phyloP scores from a whole-genome alignment of 169 alveolate genomes.

The Eimeria acervulina region DNA sequence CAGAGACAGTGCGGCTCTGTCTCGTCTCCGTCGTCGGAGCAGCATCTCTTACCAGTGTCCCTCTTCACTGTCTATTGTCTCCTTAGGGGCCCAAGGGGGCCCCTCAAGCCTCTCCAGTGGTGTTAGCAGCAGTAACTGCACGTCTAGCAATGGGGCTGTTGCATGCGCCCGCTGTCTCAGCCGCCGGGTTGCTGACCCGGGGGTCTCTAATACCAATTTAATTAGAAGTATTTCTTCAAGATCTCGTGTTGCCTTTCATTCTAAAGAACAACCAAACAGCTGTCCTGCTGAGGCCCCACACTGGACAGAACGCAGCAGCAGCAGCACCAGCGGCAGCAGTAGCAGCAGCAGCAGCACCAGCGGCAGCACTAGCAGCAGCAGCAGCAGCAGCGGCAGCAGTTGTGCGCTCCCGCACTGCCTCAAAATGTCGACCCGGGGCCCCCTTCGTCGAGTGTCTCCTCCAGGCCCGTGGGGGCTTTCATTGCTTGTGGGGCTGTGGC shows the following conservation, averaged over 20 bases:
- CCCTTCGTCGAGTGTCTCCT: background rate
- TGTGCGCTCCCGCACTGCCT: background rate
- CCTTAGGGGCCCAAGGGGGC: background rate
- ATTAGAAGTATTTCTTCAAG: background rate
- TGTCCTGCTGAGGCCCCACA: too few relatives aligned
- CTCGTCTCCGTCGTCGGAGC: conserved; percentile 6
- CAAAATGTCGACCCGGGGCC: background rate
- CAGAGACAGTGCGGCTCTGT: conserved; percentile 50
- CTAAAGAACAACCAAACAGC: background rate
- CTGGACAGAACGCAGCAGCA: too few relatives aligned
- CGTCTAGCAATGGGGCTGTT: background rate
- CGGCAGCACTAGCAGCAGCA: background rate
- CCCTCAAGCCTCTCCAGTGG: background rate
- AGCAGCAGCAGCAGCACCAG: too few relatives aligned
- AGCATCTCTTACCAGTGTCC: background rate
- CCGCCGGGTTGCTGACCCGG: background rate
- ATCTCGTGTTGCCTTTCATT: background rate
- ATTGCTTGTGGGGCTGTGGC: background rate
- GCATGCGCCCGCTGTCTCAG: background rate
- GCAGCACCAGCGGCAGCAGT: too few relatives aligned
- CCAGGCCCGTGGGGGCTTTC: background rate
- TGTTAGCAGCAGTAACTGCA: background rate
- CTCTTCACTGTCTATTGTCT: background rate
- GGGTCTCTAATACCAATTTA: background rate
- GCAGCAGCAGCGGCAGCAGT: background rate